Evolutionary conservation across 768 basidiomycete genomes (phyloP).

Genomic region (Russula foetens): DNA sequence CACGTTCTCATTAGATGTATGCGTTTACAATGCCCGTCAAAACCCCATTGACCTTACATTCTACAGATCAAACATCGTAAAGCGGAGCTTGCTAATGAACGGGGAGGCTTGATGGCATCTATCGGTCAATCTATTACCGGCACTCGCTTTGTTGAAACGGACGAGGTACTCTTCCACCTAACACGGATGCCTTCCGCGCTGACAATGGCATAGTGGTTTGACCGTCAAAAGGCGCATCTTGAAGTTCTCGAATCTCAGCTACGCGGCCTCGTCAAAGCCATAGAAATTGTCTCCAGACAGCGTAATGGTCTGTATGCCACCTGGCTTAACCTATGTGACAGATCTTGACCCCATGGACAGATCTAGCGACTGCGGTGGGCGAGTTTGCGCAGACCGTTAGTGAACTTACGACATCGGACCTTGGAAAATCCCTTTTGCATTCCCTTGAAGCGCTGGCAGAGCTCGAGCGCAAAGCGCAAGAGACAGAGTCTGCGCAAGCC

Average conservation of each 20-base stretch:
- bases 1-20: constrained; percentile 80
- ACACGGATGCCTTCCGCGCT: not conserved
- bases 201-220: constrained; percentile 71
- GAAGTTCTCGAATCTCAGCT: constrained; percentile 89
- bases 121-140: constrained; percentile 75
- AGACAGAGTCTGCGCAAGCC: constrained; percentile 64
- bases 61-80: constrained; percentile 81
- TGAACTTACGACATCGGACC: constrained; percentile 68
- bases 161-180: constrained; percentile 47
- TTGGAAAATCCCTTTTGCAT: constrained; percentile 63
- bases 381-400: constrained; percentile 71
- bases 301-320: constrained; percentile 46
- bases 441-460: constrained; percentile 65
- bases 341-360: constrained; percentile 30
- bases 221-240: constrained; percentile 74
- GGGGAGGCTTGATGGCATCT: constrained; percentile 75
- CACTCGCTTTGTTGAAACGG: constrained; percentile 79
- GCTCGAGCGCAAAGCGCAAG: constrained; percentile 66
- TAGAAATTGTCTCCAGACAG: constrained; percentile 79
- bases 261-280: constrained; percentile 76
- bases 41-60: not conserved
- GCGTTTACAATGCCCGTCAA: constrained; percentile 25
- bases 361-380: constrained; percentile 58
- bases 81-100: constrained; percentile 65
- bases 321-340: not conserved